phyloP scores from a whole-genome alignment of 495 filamentous ascomycete species.

The Podospora conica region DNA sequence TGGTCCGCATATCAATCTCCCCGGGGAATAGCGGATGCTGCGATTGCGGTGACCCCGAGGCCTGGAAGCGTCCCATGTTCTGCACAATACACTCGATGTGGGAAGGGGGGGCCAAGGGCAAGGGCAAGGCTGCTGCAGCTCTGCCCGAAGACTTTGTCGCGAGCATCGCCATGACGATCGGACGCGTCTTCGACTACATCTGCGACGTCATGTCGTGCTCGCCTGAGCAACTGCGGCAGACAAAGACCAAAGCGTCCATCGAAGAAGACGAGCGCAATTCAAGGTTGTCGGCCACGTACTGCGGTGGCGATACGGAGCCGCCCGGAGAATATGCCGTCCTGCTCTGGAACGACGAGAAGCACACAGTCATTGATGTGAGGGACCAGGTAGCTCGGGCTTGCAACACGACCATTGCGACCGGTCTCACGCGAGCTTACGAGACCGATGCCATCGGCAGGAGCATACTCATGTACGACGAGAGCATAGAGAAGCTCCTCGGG shows the following conservation, averaged over 20 bases:
- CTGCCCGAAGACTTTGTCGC: constrained; percentile 68
- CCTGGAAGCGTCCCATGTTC: constrained; percentile 80
- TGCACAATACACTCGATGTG: constrained; percentile 86
- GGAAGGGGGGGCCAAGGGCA: constrained; percentile 51
- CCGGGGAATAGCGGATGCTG: constrained; percentile 91
- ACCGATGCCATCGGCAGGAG: constrained; percentile 81
- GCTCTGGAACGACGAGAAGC: constrained; percentile 98
- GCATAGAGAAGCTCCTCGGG: constrained; percentile 62
- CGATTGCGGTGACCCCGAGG: constrained; percentile 92
- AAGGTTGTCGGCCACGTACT: constrained; percentile 67
- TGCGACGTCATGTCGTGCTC: constrained; percentile 97
- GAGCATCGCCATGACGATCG: constrained; percentile 76
- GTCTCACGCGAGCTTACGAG: constrained; percentile 70
- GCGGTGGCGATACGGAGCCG: constrained; percentile 48
- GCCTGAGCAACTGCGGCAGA: constrained; percentile 83
- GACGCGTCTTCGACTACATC: constrained; percentile 81
- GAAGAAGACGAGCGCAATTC: constrained; percentile 74
- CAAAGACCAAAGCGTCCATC: constrained; percentile 75
- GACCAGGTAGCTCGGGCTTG: constrained; percentile 89
- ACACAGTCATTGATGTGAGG: constrained; percentile 85
- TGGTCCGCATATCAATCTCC: constrained; percentile 78
- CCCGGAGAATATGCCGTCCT: constrained; percentile 74
- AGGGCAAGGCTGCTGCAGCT: constrained; percentile 49
- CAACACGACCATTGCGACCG: constrained; percentile 61
- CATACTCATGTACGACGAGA: constrained; percentile 66